Percentiles rank a stretch among this genome's conserved stretches.
Evolutionary conservation across 2,329 filamentous ascomycete genomes (phyloP).

Genomic region (Hypoxylon sp.): DNA sequence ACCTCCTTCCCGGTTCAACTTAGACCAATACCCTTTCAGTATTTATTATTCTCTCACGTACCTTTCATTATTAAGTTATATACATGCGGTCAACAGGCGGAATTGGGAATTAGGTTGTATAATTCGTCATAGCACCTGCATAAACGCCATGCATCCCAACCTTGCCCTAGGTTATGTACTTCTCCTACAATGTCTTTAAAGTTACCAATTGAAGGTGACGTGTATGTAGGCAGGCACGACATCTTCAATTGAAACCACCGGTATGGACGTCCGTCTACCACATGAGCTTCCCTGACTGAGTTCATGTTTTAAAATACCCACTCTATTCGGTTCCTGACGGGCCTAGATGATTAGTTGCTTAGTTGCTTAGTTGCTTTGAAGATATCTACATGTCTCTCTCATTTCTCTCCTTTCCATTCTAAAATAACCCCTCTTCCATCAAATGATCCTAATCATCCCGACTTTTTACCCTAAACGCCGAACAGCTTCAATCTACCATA

Average conservation of each 20-base stretch:
- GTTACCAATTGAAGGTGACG: too few relatives aligned
- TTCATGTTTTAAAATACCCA: too few relatives aligned
- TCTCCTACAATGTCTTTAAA: too few relatives aligned
- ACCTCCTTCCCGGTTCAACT: neutral
- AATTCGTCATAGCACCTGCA: slow-evolving; percentile 37
- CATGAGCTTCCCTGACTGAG: too few relatives aligned
- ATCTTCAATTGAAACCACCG: too few relatives aligned
- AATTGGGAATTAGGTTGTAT: slow-evolving; percentile 24
- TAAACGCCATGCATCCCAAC: slow-evolving; percentile 32
- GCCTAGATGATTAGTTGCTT: slow-evolving; percentile 8
- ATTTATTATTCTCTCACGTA: slow-evolving; percentile 14
- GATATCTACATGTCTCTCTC: too few relatives aligned
- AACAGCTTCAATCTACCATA: slow-evolving; percentile 7
- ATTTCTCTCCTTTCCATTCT: slow-evolving; percentile 1
- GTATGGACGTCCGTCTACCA: too few relatives aligned
- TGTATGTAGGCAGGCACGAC: slow-evolving; percentile 7
- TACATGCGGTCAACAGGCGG: slow-evolving; percentile 12
- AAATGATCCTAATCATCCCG: too few relatives aligned
- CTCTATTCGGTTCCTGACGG: slow-evolving; percentile 13
- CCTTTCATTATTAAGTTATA: slow-evolving; percentile 1
- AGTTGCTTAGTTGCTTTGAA: too few relatives aligned
- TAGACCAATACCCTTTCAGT: slow-evolving; percentile 5
- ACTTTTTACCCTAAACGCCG: slow-evolving; percentile 16
- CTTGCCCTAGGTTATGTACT: slow-evolving; percentile 16
- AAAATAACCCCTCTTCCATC: too few relatives aligned